A percentile compares a stretch with the other conserved stretches of the same genome.
phyloP scores from a whole-genome alignment of 257 asterid species.

The Solanum boliviense region DNA sequence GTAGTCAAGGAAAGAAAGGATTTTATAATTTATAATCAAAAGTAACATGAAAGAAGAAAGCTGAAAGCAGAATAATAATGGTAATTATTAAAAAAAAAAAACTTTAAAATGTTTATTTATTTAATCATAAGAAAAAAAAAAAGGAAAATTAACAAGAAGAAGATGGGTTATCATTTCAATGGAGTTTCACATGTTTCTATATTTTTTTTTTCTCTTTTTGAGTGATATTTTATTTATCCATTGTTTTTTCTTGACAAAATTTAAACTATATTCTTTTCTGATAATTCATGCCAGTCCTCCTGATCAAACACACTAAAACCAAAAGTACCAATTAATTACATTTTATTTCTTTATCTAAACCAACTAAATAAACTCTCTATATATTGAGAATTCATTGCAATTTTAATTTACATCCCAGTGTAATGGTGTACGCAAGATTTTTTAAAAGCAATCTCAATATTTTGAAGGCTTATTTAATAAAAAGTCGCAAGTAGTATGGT shows the following conservation, averaged over 20 bases:
- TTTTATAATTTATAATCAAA: not conserved
- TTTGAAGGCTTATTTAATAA: not conserved
- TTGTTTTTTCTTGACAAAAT: not conserved
- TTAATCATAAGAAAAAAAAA: not conserved
- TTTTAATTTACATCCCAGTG: no score
- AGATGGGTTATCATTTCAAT: not conserved
- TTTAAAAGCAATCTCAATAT: no score
- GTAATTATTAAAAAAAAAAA: not conserved
- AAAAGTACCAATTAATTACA: not conserved
- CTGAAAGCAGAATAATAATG: not conserved
- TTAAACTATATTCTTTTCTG: not conserved
- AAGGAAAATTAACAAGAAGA: not conserved
- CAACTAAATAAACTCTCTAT: not conserved
- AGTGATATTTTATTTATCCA: not conserved
- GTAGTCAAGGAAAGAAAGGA: not conserved
- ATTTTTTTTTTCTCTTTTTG: not conserved
- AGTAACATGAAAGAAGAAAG: not conserved
- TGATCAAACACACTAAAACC: not conserved
- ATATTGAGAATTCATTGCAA: not conserved
- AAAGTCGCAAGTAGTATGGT: rapidly evolving
- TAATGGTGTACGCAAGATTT: not conserved
- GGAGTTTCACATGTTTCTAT: not conserved
- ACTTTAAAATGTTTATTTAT: not conserved
- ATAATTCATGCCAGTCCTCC: not conserved
- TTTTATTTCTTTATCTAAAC: not conserved